phyloP scores from a whole-genome alignment of 495 filamentous ascomycete genomes.

The Cercophora sp. region DNA sequence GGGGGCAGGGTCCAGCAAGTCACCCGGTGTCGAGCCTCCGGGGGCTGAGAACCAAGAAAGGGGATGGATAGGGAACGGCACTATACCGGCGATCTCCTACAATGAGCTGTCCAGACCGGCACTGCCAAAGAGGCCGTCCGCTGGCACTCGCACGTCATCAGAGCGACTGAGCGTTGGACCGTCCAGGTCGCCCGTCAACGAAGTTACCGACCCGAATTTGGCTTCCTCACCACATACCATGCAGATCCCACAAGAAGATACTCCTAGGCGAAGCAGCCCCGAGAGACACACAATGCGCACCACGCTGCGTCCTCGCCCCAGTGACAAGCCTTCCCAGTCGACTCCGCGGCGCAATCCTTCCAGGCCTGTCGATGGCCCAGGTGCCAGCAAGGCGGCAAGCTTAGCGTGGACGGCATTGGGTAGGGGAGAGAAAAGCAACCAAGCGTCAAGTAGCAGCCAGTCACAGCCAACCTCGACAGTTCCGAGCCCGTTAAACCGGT shows the following conservation, averaged over 20 bases:
- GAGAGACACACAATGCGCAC: constrained; percentile 82
- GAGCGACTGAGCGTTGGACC: constrained; percentile 31
- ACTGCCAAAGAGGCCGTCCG: constrained; percentile 57
- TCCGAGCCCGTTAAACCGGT: constrained; percentile 18
- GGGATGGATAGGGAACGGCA: constrained; percentile 73
- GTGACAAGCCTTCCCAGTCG: constrained; percentile 56
- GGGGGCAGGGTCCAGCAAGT: too few relatives aligned
- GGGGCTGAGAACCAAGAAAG: constrained; percentile 32
- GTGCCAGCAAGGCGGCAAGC: constrained; percentile 81
- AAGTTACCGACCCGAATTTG: constrained; percentile 20
- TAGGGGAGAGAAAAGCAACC: constrained; percentile 17
- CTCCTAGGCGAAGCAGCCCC: constrained; percentile 68
- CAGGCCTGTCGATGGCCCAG: constrained; percentile 35
- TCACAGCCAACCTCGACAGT: constrained; percentile 17
- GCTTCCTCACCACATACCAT: constrained; percentile 13
- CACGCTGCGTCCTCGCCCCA: constrained; percentile 63
- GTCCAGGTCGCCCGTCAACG: constrained; percentile 23
- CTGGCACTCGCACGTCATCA: constrained; percentile 49
- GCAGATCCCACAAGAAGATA: constrained; percentile 32
- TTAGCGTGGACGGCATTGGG: constrained; percentile 69
- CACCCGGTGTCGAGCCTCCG: too few relatives aligned
- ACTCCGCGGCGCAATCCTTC: constrained; percentile 35
- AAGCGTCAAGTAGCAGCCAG: constrained; percentile 2
- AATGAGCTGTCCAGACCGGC: constrained; percentile 68
- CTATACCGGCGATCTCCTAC: constrained; percentile 74